Evolutionary conservation across 306 rosid species (phyloP).

Genomic region (Carpinus viminea): DNA sequence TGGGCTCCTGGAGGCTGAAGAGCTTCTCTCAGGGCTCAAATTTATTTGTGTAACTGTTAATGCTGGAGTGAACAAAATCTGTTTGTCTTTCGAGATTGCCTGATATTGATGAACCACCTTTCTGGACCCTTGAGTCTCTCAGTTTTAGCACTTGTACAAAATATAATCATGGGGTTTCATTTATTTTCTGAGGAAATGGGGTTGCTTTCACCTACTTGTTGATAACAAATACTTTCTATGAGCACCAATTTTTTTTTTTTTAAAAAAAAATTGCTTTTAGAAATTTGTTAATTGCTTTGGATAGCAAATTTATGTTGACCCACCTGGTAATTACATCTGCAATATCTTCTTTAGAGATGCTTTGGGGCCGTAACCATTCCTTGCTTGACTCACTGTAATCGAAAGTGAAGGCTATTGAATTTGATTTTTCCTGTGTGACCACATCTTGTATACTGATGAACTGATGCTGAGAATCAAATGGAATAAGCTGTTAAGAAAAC

Average conservation of each 20-base stretch:
- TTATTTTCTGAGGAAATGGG: background rate
- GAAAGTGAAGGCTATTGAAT: background rate
- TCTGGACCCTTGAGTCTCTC: background rate
- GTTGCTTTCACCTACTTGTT: background rate
- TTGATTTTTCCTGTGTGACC: background rate
- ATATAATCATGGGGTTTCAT: background rate
- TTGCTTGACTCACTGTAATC: background rate
- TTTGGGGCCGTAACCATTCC: background rate
- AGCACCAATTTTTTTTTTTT: no score
- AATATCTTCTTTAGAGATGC: background rate
- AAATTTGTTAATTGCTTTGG: no score
- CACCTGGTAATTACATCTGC: background rate
- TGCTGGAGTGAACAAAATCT: conserved; percentile 8
- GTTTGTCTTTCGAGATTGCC: conserved; percentile 10
- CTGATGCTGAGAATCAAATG: background rate
- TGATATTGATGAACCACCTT: background rate
- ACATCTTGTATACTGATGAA: background rate
- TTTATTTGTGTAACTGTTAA: conserved; percentile 13
- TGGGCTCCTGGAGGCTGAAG: conserved; percentile 11
- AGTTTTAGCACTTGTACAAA: background rate
- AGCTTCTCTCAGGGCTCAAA: conserved; percentile 13
- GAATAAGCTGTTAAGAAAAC: background rate
- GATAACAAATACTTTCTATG: background rate
- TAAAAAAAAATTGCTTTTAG: no score
- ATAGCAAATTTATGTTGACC: background rate